phyloP scores from a whole-genome alignment of 2,329 filamentous ascomycete species.

The Trichoderma sp. region DNA sequence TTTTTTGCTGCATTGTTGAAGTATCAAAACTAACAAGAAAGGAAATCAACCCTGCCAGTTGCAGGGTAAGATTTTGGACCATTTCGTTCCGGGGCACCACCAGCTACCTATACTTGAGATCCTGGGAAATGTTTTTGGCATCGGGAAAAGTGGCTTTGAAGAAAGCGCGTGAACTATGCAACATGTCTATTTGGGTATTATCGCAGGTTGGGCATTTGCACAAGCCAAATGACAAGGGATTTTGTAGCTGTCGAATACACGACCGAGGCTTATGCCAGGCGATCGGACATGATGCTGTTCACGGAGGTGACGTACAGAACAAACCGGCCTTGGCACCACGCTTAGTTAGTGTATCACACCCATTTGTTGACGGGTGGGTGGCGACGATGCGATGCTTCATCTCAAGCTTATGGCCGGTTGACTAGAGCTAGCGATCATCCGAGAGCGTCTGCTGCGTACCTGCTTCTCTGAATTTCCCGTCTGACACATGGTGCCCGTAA shows the following conservation, averaged over 20 bases:
- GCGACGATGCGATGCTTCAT: conserved; percentile 6
- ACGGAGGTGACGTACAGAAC: background rate
- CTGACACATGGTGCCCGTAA: background rate
- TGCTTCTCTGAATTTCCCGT: background rate
- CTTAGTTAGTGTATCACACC: conserved; percentile 2
- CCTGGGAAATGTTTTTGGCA: background rate
- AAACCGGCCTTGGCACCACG: conserved; percentile 2
- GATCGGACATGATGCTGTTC: conserved; percentile 18
- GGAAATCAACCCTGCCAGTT: background rate
- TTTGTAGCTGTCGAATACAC: background rate
- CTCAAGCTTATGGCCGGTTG: background rate
- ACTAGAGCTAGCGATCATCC: background rate
- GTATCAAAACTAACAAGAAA: conserved; percentile 16
- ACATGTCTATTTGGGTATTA: background rate
- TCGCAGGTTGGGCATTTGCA: conserved; percentile 20
- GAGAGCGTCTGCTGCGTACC: conserved; percentile 1
- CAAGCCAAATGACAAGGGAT: conserved; percentile 22
- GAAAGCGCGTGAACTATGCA: background rate
- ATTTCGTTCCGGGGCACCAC: background rate
- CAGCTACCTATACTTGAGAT: background rate
- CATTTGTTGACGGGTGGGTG: background rate
- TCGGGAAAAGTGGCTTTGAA: background rate
- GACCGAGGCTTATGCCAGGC: conserved; percentile 21
- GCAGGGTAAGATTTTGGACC: background rate
- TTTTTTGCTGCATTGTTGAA: too few species aligned